These are phyloP conservation scores for Nemania diffusa DNA, from an alignment of 2,329 filamentous ascomycete species.

Conservation along the genomic window DNA sequence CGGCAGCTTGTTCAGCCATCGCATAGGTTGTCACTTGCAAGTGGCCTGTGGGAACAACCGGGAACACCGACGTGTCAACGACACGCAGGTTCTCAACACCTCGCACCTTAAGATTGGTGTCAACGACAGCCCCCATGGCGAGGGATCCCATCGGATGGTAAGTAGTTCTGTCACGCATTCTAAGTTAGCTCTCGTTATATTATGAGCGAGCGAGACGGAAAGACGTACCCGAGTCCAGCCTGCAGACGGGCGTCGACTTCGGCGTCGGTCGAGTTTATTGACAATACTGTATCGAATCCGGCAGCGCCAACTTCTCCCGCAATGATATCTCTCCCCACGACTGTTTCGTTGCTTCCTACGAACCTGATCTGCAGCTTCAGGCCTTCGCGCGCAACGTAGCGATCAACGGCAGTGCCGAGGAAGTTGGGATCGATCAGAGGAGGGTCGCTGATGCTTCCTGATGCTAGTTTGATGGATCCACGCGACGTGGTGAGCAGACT, in stretches of 20 bases:
- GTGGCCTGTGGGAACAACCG: conserved; percentile 55
- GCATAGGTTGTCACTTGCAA: conserved; percentile 63
- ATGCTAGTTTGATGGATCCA: conserved; percentile 43
- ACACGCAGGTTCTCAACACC: background rate
- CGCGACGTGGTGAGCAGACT: conserved; percentile 45
- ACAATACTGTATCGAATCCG: conserved; percentile 33
- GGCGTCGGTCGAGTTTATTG: conserved; percentile 29
- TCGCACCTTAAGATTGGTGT: conserved; percentile 10
- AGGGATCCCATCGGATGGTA: background rate
- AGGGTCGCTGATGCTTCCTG: conserved; percentile 28
- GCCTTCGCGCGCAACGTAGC: conserved; percentile 45
- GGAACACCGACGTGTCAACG: conserved; percentile 2
- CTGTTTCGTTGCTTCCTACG: conserved; percentile 33
- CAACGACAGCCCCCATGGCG: conserved; percentile 40
- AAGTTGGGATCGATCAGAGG: conserved; percentile 48
- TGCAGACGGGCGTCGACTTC: conserved; percentile 34
- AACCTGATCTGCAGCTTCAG: conserved; percentile 43
- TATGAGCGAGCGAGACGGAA: too few relatives aligned
- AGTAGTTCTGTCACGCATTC: background rate
- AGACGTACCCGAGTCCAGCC: conserved; percentile 24
- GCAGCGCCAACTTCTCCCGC: conserved; percentile 40
- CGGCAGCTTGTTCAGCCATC: conserved; percentile 67
- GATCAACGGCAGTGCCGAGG: conserved; percentile 46
- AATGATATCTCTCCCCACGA: conserved; percentile 44
- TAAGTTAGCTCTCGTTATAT: background rate